Percentiles rank a stretch among this genome's conserved stretches.
Conservation (phyloP, 768 basidiomycete species). For the Lactarius evosmus region DNA sequence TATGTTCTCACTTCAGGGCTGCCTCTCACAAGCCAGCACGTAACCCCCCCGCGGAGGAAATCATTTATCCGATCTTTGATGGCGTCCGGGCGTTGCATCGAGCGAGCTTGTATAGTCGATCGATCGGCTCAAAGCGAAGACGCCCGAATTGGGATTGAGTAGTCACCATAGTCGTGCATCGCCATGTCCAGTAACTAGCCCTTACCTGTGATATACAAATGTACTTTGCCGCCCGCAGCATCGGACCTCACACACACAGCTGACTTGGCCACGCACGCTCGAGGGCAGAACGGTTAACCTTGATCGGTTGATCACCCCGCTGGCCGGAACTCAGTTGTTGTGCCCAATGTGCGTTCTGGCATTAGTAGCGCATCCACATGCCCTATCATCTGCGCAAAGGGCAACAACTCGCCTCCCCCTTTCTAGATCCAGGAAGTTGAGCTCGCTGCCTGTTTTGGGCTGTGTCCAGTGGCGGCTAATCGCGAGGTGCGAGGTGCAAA, state of each 20-base stretch:
- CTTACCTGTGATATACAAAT: not conserved
- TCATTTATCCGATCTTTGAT: conserved; percentile 16
- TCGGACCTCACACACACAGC: not conserved
- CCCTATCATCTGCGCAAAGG: not conserved
- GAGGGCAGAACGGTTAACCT: not conserved
- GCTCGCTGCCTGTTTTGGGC: not conserved
- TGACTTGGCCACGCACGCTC: not conserved
- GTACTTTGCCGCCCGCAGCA: not conserved
- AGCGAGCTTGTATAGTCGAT: not conserved
- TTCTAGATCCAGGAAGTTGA: not conserved
- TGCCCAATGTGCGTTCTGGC: not conserved
- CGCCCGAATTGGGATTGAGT: not conserved
- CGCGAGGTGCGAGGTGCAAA: conserved; percentile 1
- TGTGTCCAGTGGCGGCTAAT: not conserved
- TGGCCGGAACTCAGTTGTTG: not conserved
- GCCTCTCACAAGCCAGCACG: not conserved
- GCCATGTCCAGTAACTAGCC: not conserved
- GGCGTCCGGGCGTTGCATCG: conserved; percentile 10
- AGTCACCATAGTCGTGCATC: not conserved
- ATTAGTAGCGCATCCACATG: not conserved
- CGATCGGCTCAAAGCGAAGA: not conserved
- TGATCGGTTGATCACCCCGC: not conserved
- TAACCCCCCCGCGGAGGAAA: not conserved
- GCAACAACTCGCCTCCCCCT: not conserved
- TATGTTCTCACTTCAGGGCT: not conserved